Evolutionary conservation across 1,284 basidiomycete genomes (phyloP), one percentile per base, ranked within the genome.

Genomic region (Irpex sp.): DNA sequence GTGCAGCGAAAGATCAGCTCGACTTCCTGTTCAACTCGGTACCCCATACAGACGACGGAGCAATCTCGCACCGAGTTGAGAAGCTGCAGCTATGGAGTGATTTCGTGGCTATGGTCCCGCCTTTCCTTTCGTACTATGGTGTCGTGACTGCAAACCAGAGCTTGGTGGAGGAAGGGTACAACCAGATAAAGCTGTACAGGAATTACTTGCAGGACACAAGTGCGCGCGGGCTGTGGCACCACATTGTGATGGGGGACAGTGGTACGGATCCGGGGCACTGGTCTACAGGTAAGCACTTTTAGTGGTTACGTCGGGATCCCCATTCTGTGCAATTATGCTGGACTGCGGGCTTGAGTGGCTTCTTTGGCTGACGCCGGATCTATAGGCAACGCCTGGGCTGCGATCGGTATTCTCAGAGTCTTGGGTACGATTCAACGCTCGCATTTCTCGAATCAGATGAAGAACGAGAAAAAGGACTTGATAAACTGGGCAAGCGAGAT

Each of bases 121-220:
- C 95, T 0, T 97, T 96, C 76, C 76, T 98, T 7, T 94, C 95
- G 0, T 95, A 92, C 75, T 96, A 94, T 72, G 96, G 92, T 35
- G 86, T 88, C 37, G 68, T 86, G 31, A 86, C 85, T 0, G 71
- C 77, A 35, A 95, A 97, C 75, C 74, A 83, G 49, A 84, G 86
- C 1, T 78, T 95, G 26, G 71, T 97, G 7, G 73, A 78, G 37
- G 82, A 86, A 60, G 89, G 93, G 0, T 92, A 93, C 76, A 84
- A 83, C 43, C 96, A 98, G 73, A 87, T 92, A 66, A 80, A 80
- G 55, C 78, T 94, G 0, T 97, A 97, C 73, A 85, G 94, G 15
- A 76, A 83, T 1, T 81, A 87, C 62, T 75, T 92, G 1, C 77
- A 75, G 0, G 87, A 59, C 17, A 50, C 21, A 17, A 46, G 58